Evolutionary conservation across 73 alveolate species (phyloP), one percentile per base, ranked within the genome.

Genomic region (Strombidium stylifer): DNA sequence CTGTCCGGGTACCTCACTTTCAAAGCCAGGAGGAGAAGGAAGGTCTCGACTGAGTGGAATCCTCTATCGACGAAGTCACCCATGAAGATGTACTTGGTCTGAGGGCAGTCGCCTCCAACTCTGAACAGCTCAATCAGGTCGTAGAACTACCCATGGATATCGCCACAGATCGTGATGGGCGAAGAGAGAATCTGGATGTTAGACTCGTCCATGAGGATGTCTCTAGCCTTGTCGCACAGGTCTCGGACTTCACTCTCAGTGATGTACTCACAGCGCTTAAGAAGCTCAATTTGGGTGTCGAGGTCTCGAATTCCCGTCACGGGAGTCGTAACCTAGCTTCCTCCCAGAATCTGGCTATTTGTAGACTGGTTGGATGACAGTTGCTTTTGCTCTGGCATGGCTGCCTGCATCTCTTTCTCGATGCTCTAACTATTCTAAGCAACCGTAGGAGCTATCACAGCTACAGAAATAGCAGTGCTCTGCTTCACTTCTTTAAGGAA

Each of bases 61-160:
- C 98, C 98, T 54, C 98, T 50, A 65, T 93, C 96, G 0, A 93
- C 98, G 80, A 80, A 93, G 50, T 93, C 98, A 4, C 98, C 98
- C 87, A 90, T 65, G 56, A 93, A 93, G 4, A 93, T 64, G 70
- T 93, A 89, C 52, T 92, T 92, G 15, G 95, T 82, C 8, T 62
- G 69, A 2, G 98, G 98, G 51, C 90, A 80, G 48, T 75, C 80
- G 24, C 98, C 98, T 16, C 97, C 95, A 42, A 79, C 90, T 60
- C 74, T 87, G 73, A 93, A 91, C 49, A 93, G 83, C 69, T 93
- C 99, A 79, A 89, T 83, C 84, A 91, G 49, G 64, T 78, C 95
- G 35, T 85, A 89, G 82, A 93, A 93, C 78, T 93, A 93, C 28
- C 99, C 96, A 42, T 88, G 96, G 58, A 88, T 88, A 73, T 88